Evolutionary conservation across 75 land plant genomes (phyloP).

Genomic region (Cupressus sempervirens): DNA sequence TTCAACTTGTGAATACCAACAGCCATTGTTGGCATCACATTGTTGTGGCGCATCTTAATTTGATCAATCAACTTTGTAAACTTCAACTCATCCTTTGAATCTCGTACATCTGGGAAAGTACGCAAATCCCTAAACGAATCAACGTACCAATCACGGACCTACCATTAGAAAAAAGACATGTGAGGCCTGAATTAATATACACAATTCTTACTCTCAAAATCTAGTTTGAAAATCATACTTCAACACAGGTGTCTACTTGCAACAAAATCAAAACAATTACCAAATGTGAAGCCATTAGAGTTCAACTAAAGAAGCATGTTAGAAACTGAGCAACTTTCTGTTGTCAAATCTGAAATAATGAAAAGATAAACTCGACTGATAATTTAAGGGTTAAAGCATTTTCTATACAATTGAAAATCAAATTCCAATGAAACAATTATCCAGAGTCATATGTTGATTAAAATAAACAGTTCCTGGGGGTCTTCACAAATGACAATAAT

Average conservation of each 20-base stretch:
- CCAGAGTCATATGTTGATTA: background rate
- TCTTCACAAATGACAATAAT: background rate
- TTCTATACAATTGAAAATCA: background rate
- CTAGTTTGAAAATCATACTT: background rate
- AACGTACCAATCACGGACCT: slow-evolving; percentile 99
- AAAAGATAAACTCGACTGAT: background rate
- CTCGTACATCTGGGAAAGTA: slow-evolving; percentile 82
- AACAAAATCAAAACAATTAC: background rate
- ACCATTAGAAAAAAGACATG: background rate
- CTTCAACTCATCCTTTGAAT: slow-evolving; percentile 59
- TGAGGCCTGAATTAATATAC: background rate
- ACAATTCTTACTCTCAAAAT: background rate
- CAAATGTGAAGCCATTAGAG: background rate
- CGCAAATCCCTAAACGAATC: slow-evolving; percentile 91
- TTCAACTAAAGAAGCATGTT: background rate
- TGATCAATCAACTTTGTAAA: slow-evolving; percentile 79
- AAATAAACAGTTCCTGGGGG: background rate
- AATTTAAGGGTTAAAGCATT: background rate
- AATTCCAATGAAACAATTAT: background rate
- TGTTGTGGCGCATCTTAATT: slow-evolving; percentile 91
- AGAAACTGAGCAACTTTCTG: background rate
- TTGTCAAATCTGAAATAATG: background rate
- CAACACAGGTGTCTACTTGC: background rate
- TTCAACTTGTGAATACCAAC: slow-evolving; percentile 93
- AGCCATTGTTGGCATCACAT: slow-evolving; percentile 94